A percentile compares a stretch with the other conserved stretches of the same genome.
Conservation (phyloP, 2,329 filamentous ascomycete genomes). For the Fusarium napiforme region DNA sequence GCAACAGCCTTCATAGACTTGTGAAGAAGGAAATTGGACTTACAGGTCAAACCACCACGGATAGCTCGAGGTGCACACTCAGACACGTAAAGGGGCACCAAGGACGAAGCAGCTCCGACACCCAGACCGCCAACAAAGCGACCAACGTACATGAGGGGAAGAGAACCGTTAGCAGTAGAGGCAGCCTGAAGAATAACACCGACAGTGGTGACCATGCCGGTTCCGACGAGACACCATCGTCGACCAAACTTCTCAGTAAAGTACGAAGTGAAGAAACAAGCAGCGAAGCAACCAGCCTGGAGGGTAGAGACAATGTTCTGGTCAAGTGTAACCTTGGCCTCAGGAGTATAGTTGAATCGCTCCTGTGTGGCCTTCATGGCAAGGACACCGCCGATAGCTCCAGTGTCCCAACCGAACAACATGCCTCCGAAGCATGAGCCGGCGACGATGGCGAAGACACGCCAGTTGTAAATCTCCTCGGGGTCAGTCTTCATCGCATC, state of each 20-base stretch:
- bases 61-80: slow-evolving; percentile 63
- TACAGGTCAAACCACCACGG: slow-evolving; percentile 60
- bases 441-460: slow-evolving; percentile 71
- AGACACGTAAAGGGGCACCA: slow-evolving; percentile 59
- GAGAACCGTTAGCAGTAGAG: slow-evolving; percentile 62
- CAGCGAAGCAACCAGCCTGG: slow-evolving; percentile 75
- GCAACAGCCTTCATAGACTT: neutral
- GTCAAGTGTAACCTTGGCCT: slow-evolving; percentile 62
- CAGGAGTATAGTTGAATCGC: slow-evolving; percentile 51
- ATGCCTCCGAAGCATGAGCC: slow-evolving; percentile 75
- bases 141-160: slow-evolving; percentile 73
- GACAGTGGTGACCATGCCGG: slow-evolving; percentile 66
- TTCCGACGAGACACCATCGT: slow-evolving; percentile 63
- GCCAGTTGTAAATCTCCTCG: slow-evolving; percentile 75
- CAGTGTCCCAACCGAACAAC: slow-evolving; percentile 65
- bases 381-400: slow-evolving; percentile 75
- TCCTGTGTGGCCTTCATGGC: slow-evolving; percentile 67
- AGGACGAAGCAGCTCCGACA: slow-evolving; percentile 60
- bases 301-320: slow-evolving; percentile 78
- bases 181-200: slow-evolving; percentile 73
- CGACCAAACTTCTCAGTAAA: slow-evolving; percentile 67
- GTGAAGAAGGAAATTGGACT: neutral
- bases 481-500: slow-evolving; percentile 77
- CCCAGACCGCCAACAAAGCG: slow-evolving; percentile 64
- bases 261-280: slow-evolving; percentile 67